Conservation (phyloP, 257 asterid genomes). For the Solanum paucissectum region DNA sequence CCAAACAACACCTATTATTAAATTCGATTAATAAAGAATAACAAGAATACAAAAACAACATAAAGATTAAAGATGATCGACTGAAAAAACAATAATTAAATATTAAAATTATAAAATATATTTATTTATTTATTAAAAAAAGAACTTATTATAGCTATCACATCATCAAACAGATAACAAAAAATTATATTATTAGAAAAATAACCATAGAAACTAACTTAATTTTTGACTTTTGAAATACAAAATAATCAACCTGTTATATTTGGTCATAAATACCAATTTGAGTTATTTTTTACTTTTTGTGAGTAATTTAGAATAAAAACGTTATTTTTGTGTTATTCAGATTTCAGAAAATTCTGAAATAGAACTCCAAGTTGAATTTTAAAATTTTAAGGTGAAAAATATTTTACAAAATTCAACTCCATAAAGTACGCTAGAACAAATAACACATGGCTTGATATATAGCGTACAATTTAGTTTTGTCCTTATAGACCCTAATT, state of each 20-base stretch:
- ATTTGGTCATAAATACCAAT: not conserved
- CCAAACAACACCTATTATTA: not conserved
- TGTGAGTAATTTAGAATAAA: not conserved
- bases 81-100: not conserved
- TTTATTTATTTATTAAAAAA: fast-evolving
- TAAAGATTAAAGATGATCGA: not conserved
- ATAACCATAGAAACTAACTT: no score
- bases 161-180: not conserved
- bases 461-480: not conserved
- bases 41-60: not conserved
- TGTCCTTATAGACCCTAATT: not conserved
- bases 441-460: not conserved
- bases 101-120: no score
- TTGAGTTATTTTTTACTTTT: no score
- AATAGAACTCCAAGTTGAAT: not conserved
- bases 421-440: no score
- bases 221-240: no score
- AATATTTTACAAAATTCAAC: no score
- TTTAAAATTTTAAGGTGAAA: no score
- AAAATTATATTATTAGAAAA: no score
- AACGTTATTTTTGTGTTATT: no score
- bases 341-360: no score
- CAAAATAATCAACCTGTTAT: not conserved
- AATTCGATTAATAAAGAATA: not conserved
- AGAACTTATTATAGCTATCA: not conserved